A percentile compares a stretch with the other conserved stretches of the same genome.
phyloP scores from a whole-genome alignment of 345 rosid genomes.

The Pseudoturritis turrita region DNA sequence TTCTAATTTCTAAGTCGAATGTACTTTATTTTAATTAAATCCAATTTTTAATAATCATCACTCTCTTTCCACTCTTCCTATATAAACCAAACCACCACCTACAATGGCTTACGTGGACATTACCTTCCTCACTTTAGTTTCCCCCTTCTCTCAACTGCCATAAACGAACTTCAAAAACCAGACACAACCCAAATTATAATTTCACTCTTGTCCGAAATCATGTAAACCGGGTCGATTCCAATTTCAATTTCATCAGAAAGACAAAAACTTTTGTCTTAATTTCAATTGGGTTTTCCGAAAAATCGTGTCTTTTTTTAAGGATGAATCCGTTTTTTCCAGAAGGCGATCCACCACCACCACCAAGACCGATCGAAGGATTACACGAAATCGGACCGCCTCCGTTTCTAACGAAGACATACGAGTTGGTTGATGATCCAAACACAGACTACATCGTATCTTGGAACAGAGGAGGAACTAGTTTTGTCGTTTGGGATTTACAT shows the following conservation, averaged over 20 bases:
- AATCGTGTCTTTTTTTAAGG: not conserved
- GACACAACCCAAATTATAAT: not conserved
- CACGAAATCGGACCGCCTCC: constrained; percentile 84
- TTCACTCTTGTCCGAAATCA: not conserved
- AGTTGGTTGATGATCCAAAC: constrained; percentile 71
- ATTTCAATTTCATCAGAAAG: not conserved
- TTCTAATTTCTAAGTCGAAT: constrained; percentile 34
- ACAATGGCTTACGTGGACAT: constrained; percentile 15
- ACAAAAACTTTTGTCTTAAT: not conserved
- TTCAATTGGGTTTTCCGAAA: not conserved
- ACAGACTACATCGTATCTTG: constrained; percentile 73
- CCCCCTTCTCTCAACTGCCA: constrained; percentile 20
- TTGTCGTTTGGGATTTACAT: constrained; percentile 46
- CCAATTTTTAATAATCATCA: constrained; percentile 11
- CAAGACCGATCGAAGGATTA: constrained; percentile 64
- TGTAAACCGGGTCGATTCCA: not conserved
- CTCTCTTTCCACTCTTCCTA: not conserved
- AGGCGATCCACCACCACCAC: not conserved
- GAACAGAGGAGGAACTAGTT: constrained; percentile 58
- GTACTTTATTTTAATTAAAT: constrained; percentile 14
- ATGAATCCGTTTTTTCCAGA: constrained; percentile 14
- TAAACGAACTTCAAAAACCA: constrained; percentile 16
- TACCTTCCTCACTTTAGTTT: constrained; percentile 17
- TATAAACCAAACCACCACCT: not conserved
- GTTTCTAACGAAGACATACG: constrained; percentile 76